phyloP scores from a whole-genome alignment of 148 eudicot species.

The Drosera capensis region DNA sequence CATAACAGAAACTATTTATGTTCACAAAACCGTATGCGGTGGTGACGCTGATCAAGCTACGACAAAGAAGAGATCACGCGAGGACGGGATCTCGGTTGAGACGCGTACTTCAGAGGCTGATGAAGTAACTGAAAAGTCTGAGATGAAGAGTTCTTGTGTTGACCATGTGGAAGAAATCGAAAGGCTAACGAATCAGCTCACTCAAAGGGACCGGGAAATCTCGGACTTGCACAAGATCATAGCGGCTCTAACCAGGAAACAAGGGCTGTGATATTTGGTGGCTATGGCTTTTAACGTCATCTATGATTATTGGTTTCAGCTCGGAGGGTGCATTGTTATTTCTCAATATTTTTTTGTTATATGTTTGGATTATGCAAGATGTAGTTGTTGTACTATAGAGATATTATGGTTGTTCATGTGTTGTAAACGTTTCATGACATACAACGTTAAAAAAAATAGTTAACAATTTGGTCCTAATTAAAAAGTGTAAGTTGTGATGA shows the following conservation, averaged over 20 bases:
- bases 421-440: too few relatives aligned
- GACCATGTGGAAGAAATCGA: slow-evolving; percentile 51
- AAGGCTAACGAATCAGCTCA: slow-evolving; percentile 42
- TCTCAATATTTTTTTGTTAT: too few relatives aligned
- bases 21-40: slow-evolving; percentile 42
- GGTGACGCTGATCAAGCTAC: slow-evolving; percentile 9
- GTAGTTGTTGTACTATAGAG: too few relatives aligned
- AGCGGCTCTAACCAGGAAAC: slow-evolving; percentile 68
- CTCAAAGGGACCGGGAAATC: slow-evolving; percentile 53
- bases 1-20: slow-evolving; percentile 25
- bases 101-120: slow-evolving; percentile 41
- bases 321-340: too few relatives aligned
- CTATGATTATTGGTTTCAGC: too few relatives aligned
- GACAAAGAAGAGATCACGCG: slow-evolving; percentile 42
- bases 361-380: too few relatives aligned
- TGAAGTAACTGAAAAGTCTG: slow-evolving; percentile 9
- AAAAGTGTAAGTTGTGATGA: too few relatives aligned
- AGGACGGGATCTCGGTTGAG: slow-evolving; percentile 13
- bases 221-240: slow-evolving; percentile 55
- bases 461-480: too few relatives aligned
- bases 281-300: background rate
- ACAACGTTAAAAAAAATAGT: too few relatives aligned
- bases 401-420: too few relatives aligned
- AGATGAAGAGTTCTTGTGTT: slow-evolving; percentile 19
- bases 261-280: slow-evolving; percentile 31